Evolutionary conservation across 345 rosid genomes (phyloP).

Genomic region (Theobroma cacao): DNA sequence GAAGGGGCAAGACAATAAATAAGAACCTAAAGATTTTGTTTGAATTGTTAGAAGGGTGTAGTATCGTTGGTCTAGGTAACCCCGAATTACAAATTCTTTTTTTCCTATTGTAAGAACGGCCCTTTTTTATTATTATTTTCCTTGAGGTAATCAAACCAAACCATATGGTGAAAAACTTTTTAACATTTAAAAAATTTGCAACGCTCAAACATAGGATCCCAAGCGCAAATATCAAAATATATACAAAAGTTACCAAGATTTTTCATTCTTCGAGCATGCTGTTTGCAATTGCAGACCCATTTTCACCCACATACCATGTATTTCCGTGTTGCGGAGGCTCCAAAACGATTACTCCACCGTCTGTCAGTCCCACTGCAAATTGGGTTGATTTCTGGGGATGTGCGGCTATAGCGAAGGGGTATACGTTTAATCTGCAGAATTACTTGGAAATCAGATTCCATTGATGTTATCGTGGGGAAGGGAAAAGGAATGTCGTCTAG

Average conservation of each 20-base stretch:
- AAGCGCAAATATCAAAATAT: neutral
- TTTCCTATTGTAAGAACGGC: neutral
- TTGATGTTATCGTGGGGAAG: neutral
- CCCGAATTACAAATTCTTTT: neutral
- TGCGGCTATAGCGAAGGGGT: conserved; percentile 31
- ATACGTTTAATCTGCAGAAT: conserved; percentile 26
- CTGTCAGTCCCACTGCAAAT: conserved; percentile 37
- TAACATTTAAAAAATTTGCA: neutral
- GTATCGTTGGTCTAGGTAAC: too few species aligned
- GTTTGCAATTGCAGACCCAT: neutral
- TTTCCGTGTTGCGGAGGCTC: conserved; percentile 31
- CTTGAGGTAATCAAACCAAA: neutral
- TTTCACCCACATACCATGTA: conserved; percentile 22
- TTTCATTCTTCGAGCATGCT: neutral
- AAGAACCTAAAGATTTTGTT: too few species aligned
- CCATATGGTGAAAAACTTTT: neutral
- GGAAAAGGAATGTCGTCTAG: neutral
- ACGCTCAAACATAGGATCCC: neutral
- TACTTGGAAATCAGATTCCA: neutral
- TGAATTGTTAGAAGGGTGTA: neutral
- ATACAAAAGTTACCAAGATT: neutral
- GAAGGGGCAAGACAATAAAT: too few species aligned
- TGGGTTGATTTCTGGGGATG: conserved; percentile 43
- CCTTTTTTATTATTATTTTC: neutral
- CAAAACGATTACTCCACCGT: conserved; percentile 34